Base-by-base conservation (phyloP, 495 filamentous ascomycete species). In the Thermothielavioides terrestris region DNA sequence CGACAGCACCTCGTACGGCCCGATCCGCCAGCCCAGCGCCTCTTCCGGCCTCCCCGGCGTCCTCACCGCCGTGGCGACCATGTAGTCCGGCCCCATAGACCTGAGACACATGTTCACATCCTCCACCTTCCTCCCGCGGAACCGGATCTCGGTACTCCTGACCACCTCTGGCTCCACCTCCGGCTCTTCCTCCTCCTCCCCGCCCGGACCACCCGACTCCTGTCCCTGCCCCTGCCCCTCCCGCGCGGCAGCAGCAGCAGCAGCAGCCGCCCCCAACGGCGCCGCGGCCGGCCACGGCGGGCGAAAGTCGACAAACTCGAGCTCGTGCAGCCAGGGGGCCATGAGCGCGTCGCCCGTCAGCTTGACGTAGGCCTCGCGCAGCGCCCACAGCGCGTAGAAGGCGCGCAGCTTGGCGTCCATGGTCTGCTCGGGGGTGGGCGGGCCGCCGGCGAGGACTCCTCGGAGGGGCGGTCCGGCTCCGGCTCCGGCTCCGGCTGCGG, bases 321-420 rank as follows among this genome's bases (percentile, higher is more conserved):
- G 54, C 55, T 84, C 76, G 39, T 69, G 63, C 46, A 95, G 63
- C 89, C 88, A 95, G 2, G 76, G 71, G 3, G 89, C 89, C 28
- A 94, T 68, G 41, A 96, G 70, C 15, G 87, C 89, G 56, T 94
- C 89, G 25, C 89, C 89, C 8, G 86, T 88, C 78, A 96, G 80
- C 76, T 96, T 96, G 54, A 96, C 80, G 68, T 89, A 96, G 1
- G 89, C 86, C 68, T 95, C 89, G 56, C 92, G 86, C 46, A 92
- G 73, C 46, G 84, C 88, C 87, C 88, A 95, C 55, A 84, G 85
- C 2, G 89, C 81, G 59, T 92, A 95, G 65, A 96, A 96, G 5
- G 81, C 70, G 2, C 89, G 74, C 35, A 94, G 70, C 58, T 64
- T 65, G 30, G 48, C 64, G 40, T 69, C 68, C 3, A 53, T 32